These are phyloP conservation scores for Peronospora farinosa DNA, from an alignment of 352 stramenopile species.

Conservation along the genomic window DNA sequence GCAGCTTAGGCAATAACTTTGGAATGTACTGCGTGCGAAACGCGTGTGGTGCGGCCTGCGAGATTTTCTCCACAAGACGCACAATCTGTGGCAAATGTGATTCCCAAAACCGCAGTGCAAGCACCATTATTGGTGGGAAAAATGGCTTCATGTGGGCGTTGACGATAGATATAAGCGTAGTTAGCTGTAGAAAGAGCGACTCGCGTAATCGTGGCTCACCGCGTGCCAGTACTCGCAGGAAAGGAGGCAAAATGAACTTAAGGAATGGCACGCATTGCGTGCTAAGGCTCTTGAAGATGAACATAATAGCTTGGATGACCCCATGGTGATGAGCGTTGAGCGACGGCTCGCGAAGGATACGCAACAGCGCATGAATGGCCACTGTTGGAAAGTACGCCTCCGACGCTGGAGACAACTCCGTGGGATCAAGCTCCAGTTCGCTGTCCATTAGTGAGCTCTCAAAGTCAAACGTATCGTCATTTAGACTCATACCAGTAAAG, in stretches of 20 bases:
- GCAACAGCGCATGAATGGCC: constrained; percentile 93
- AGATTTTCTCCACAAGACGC: constrained; percentile 90
- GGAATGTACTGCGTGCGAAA: constrained; percentile 86
- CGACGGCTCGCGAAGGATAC: constrained; percentile 93
- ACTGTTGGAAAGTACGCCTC: constrained; percentile 97
- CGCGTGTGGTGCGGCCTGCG: constrained; percentile 58
- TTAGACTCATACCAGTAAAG: constrained; percentile 23
- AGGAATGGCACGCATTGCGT: constrained; percentile 94
- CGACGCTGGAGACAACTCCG: constrained; percentile 56
- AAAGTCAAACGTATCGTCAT: constrained; percentile 55
- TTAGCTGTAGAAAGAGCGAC: constrained; percentile 95
- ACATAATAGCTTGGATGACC: constrained; percentile 98
- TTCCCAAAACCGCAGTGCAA: constrained; percentile 95
- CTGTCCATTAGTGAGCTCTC: constrained; percentile 57
- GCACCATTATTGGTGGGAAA: constrained; percentile 93
- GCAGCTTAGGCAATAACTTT: constrained; percentile 80
- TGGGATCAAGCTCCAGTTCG: constrained; percentile 63
- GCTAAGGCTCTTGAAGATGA: constrained; percentile 97
- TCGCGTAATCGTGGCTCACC: constrained; percentile 91
- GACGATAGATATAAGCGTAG: constrained; percentile 93
- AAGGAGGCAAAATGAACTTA: constrained; percentile 95
- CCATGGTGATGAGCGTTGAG: constrained; percentile 93
- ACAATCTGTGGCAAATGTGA: constrained; percentile 94
- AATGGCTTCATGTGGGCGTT: constrained; percentile 94
- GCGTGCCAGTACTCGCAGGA: constrained; percentile 89